phyloP scores from a whole-genome alignment of 1,284 basidiomycete species.

The Inonotus hispidus region DNA sequence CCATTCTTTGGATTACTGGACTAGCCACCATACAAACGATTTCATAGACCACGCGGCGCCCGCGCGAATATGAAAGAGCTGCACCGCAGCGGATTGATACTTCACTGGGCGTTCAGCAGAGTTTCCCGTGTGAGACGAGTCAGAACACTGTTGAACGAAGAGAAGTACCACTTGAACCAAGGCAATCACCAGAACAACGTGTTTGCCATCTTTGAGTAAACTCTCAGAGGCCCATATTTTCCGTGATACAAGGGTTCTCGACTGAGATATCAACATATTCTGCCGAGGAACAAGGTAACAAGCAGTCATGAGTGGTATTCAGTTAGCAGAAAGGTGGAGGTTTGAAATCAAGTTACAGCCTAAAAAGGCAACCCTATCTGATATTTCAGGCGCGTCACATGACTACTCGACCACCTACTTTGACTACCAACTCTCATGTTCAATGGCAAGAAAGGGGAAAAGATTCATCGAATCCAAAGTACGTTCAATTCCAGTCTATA shows the following conservation, averaged over 20 bases:
- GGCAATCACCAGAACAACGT: not conserved
- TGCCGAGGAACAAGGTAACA: not conserved
- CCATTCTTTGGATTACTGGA: not conserved
- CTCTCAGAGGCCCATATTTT: not conserved
- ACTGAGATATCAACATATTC: not conserved
- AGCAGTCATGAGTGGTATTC: too few species aligned
- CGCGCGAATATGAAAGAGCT: not conserved
- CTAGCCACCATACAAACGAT: not conserved
- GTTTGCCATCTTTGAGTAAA: not conserved
- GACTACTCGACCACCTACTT: not conserved
- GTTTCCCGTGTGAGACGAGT: not conserved
- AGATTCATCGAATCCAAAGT: constrained; percentile 14
- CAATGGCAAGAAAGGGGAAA: constrained; percentile 15
- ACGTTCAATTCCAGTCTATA: not conserved
- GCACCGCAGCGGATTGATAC: not conserved
- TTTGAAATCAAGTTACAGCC: not conserved
- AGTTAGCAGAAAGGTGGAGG: not conserved
- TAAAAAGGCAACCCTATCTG: not conserved
- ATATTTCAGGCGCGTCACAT: not conserved
- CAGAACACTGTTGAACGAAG: not conserved
- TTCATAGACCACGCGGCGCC: not conserved
- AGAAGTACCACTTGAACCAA: not conserved
- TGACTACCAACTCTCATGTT: not conserved
- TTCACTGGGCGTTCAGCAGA: not conserved
- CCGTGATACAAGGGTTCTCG: not conserved